Evolutionary conservation across 2,329 filamentous ascomycete species (phyloP), one percentile per base, ranked within the genome.

Genomic region (Trichoderma hamatum): DNA sequence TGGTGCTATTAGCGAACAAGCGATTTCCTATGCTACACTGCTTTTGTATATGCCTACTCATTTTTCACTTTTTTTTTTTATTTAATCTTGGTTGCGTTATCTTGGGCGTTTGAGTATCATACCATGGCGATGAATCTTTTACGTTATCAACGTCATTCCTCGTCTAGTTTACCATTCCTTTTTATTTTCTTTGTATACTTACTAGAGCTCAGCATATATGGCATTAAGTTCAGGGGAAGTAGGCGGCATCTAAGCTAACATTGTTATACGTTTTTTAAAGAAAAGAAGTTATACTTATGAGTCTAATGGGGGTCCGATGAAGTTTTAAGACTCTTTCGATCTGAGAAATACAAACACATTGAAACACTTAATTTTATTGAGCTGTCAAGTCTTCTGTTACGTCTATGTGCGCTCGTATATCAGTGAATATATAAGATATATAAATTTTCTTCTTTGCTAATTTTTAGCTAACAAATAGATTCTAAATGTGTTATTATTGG

Each of bases 21-120:
- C 55, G 54, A 67, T 67, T 60, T 60, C 64, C 55, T 67, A 36
- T 39, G 13, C 24, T 63, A 7, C 62, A 65, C 7, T 56, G 19
- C 51, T 21, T 16, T 63, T 64, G 61, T 55, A 55, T 21, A 64
- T 64, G 49, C 21, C 28, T 58, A n/a, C 43, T 11, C 43, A 49
- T 32, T 64, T 67, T 39, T 19, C 51, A 2, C 6, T 13, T 16
- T 58, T 36, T 59, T 28, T 21, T 32, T 13, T 5, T 16, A 5
- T n/a, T 56, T 58, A 24, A 36, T 19, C 2, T 34, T 21, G n/a
- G 55, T 19, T 67, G 11, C 34, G 34, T 51, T 19, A 49, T 51
- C 46, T 34, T n/a, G 39, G 62, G 61, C 61, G 26, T 64, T 43
- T 58, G 34, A 56, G 28, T 58, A 46, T 43, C 54, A 66, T 58